These are phyloP conservation scores for Fusarium metavorans DNA, from an alignment of 2,329 filamentous ascomycete species.

Conservation along the genomic window DNA sequence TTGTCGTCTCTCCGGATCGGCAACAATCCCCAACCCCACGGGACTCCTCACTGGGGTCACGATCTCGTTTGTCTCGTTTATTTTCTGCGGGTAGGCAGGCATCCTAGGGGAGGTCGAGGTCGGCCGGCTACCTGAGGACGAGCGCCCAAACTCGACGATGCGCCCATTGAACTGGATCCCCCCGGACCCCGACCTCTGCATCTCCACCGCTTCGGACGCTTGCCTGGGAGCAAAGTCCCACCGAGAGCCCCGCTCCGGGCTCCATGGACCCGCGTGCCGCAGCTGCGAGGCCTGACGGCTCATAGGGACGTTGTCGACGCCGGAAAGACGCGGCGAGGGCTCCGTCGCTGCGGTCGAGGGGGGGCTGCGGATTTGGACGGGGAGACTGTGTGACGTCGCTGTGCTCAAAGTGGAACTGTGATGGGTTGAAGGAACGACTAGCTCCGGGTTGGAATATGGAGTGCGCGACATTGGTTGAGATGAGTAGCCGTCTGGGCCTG, in stretches of 20 bases:
- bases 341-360: slow-evolving; percentile 38
- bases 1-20: slow-evolving; percentile 1
- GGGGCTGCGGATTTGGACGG: slow-evolving; percentile 10
- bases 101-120: not conserved
- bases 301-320: slow-evolving; percentile 14
- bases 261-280: slow-evolving; percentile 35
- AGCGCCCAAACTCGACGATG: slow-evolving; percentile 39
- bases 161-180: slow-evolving; percentile 39
- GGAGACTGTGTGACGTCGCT: slow-evolving; percentile 4
- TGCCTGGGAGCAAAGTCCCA: slow-evolving; percentile 10
- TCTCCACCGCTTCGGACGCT: slow-evolving; percentile 25
- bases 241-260: slow-evolving; percentile 11
- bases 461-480: slow-evolving; percentile 39
- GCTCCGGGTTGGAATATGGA: slow-evolving; percentile 28
- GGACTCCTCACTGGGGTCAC: not conserved
- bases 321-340: slow-evolving; percentile 27
- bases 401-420: slow-evolving; percentile 2
- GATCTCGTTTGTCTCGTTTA: slow-evolving; percentile 24
- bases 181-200: slow-evolving; percentile 42
- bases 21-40: slow-evolving; percentile 22
- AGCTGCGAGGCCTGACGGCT: slow-evolving; percentile 26
- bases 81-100: slow-evolving; percentile 29
- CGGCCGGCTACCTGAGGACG: not conserved
- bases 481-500: slow-evolving; percentile 28
- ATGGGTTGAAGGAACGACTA: not conserved